Evolutionary conservation across 164 flowering plant species (phyloP).

Genomic region (Vitis vinifera): ASM3070453v1 NC_081808.1:3802001-3802500

Average conservation of each 20-base stretch:
- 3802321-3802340: constrained; percentile 90
- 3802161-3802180: not conserved
- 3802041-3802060: constrained; percentile 85
- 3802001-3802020: constrained; percentile 93
- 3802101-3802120: not conserved
- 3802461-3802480: constrained; percentile 63
- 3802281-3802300: constrained; percentile 79
- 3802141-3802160: not conserved
- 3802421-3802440: not conserved
- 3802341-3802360: constrained; percentile 69
- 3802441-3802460: not conserved
- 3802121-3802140: not conserved
- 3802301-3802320: constrained; percentile 67
- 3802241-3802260: constrained; percentile 77
- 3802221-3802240: constrained; percentile 79
- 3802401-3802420: not conserved
- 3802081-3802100: constrained; percentile 84
- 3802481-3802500: constrained; percentile 86
- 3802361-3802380: constrained; percentile 58
- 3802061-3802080: constrained; percentile 94
- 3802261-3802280: constrained; percentile 71
- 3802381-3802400: constrained; percentile 6
- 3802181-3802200: constrained; percentile 1
- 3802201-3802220: constrained; percentile 1
- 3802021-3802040: constrained; percentile 87